Conservation (phyloP, 805 yeast genomes). For the Dipodascopsis tothii region DNA sequence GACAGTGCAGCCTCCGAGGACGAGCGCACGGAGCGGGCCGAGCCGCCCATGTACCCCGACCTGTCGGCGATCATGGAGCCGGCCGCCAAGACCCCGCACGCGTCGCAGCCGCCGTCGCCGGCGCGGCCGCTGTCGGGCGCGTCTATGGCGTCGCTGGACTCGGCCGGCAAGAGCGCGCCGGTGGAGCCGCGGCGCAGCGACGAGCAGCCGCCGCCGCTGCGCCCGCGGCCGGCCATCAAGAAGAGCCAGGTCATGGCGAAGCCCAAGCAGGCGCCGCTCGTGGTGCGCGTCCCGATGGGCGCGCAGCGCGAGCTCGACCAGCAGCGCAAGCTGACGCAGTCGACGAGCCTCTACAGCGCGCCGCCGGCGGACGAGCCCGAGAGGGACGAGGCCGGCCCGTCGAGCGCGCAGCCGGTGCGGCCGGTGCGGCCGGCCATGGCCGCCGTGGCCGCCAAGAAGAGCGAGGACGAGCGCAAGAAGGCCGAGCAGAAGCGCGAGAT, state of each 20-base stretch:
- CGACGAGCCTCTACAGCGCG: not conserved
- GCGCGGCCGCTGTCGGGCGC: not conserved
- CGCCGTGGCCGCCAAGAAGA: not conserved
- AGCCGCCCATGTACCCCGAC: not conserved
- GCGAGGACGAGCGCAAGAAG: constrained; percentile 9
- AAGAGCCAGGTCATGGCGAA: constrained; percentile 11
- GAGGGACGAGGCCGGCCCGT: not conserved
- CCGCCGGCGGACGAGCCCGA: not conserved
- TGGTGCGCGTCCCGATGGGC: constrained; percentile 26
- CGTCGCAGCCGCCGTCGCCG: not conserved
- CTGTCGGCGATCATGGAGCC: not conserved
- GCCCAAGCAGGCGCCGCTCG: constrained; percentile 23
- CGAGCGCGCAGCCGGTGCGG: constrained; percentile 1
- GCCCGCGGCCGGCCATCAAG: constrained; percentile 16
- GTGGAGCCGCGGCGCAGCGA: not conserved
- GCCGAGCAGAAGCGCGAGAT: constrained; percentile 17
- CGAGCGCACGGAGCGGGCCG: not conserved
- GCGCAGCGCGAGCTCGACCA: constrained; percentile 25
- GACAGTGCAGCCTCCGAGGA: not conserved
- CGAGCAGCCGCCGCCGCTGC: constrained; percentile 7
- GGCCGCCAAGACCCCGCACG: not conserved
- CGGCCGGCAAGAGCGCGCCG: not conserved
- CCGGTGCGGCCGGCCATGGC: not conserved
- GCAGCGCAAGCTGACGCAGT: constrained; percentile 15
- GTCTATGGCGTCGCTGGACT: not conserved